phyloP scores from a whole-genome alignment of 192 early-diverging fungal species.

The Dissophora globulifera region DNA sequence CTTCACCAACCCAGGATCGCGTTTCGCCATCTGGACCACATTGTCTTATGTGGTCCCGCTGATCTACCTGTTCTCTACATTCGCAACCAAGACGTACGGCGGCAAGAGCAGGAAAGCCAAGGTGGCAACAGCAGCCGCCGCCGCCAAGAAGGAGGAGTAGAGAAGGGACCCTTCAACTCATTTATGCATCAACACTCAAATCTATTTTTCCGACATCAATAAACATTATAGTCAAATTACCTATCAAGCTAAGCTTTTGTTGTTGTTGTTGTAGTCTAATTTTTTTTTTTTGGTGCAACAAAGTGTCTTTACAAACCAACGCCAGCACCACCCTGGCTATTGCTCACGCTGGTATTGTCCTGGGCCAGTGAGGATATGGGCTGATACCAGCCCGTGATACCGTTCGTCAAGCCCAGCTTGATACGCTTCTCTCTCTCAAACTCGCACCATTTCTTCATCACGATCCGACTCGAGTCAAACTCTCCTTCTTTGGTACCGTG shows the following conservation, averaged over 20 bases:
- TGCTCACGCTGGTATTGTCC: constrained; percentile 5
- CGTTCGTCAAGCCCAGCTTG: constrained; percentile 47
- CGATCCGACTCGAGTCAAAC: constrained; percentile 77
- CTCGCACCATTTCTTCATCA: constrained; percentile 85
- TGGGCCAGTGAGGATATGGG: constrained; percentile 23
- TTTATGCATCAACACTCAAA: neutral
- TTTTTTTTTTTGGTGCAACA: too few species aligned
- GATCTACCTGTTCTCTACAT: constrained; percentile 70
- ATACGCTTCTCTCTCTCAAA: constrained; percentile 70
- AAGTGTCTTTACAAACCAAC: constrained; percentile 11
- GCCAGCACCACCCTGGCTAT: constrained; percentile 1
- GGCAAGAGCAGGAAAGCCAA: constrained; percentile 18
- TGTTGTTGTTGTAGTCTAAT: too few species aligned
- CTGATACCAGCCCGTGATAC: constrained; percentile 50
- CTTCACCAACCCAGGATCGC: constrained; percentile 53
- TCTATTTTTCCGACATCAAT: neutral
- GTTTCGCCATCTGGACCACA: constrained; percentile 61
- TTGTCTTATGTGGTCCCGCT: constrained; percentile 69
- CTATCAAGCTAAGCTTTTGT: too few species aligned
- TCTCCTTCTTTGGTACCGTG: constrained; percentile 77
- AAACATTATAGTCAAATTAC: too few species aligned
- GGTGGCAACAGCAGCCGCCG: neutral
- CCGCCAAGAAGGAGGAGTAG: constrained; percentile 17
- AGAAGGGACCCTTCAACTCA: constrained; percentile 9
- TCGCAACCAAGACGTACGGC: constrained; percentile 69